Base-by-base conservation (phyloP, 495 filamentous ascomycete species). In the Aspergillus nanangensis region DNA sequence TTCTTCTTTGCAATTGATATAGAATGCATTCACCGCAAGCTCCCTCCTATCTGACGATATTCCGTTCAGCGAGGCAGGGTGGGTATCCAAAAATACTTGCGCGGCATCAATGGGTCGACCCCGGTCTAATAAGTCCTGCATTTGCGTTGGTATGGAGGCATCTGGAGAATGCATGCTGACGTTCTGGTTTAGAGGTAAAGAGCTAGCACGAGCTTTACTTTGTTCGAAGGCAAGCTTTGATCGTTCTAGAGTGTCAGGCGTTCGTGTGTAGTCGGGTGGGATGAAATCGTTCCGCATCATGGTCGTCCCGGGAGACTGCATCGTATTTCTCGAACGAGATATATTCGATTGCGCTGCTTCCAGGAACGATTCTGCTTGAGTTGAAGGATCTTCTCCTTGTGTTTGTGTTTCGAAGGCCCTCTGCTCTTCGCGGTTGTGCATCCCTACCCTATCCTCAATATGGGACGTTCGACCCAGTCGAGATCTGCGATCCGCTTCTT, bases 101-200 rank as follows among this genome's bases (percentile, higher is more conserved):
- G 67, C 67, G 14, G 67, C 69, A n/a, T 69, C 62, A 5, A 74
- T 67, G 9, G 61, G 55, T 27, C 44, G 41, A 11, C 53, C 51
- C 10, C 49, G 21, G 1, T 55, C 41, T 1, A 69, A 34, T 38
- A 65, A 44, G 8, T 38, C 25, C 37, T 49, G 43, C 31, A 62
- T 50, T 21, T 42, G 37, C 21, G 31, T 23, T 10, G 31, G n/a
- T 17, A 52, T 18, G 3, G 49, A 37, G n/a, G 11, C 13, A 9
- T 55, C 14, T 32, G 18, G n/a, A 7, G 1, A 13, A 18, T 4
- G 3, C 14, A 21, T 20, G 15, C 14, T 2, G 27, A 7, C 4
- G 8, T 23, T 23, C 1, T 40, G 8, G 4, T 13, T 40, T 23
- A 21, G 8, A 7, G n/a, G 9, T 7, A 8, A 2, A 10, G 40